Conservation (phyloP, 805 yeast genomes). For the Brettanomyces sp. region DNA sequence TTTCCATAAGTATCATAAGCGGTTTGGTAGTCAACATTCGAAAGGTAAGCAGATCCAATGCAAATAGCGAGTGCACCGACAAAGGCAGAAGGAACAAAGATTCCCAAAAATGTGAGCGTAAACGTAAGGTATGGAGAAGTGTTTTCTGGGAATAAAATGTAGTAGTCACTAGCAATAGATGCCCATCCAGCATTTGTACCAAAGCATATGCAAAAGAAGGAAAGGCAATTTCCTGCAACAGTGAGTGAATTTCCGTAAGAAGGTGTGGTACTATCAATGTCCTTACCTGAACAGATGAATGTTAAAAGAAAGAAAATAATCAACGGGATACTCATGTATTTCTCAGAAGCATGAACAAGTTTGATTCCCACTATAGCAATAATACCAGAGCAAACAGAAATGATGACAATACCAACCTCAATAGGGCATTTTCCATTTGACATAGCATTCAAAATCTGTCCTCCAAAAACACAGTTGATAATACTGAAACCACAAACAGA, state of each 20-base stretch:
- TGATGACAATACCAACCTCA: conserved; percentile 59
- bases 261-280: conserved; percentile 28
- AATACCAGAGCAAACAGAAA: conserved; percentile 45
- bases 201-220: conserved; percentile 56
- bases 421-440: conserved; percentile 53
- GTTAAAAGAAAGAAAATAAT: conserved; percentile 48
- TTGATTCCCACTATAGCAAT: conserved; percentile 66
- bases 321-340: conserved; percentile 53
- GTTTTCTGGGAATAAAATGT: conserved; percentile 62
- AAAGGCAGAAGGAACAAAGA: conserved; percentile 56
- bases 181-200: conserved; percentile 77
- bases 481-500: conserved; percentile 61
- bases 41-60: conserved; percentile 46
- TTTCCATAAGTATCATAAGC: conserved; percentile 49
- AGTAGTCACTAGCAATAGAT: conserved; percentile 67
- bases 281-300: conserved; percentile 48
- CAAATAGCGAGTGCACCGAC: conserved; percentile 57
- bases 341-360: conserved; percentile 52
- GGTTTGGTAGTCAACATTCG: conserved; percentile 40
- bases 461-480: conserved; percentile 71
- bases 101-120: conserved; percentile 48
- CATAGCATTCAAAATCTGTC: conserved; percentile 60
- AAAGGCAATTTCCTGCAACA: conserved; percentile 49
- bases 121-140: conserved; percentile 45
- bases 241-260: conserved; percentile 30